Base-by-base conservation (phyloP, 1,139 yeast genomes). In the Yamadazyma aaseri region DNA sequence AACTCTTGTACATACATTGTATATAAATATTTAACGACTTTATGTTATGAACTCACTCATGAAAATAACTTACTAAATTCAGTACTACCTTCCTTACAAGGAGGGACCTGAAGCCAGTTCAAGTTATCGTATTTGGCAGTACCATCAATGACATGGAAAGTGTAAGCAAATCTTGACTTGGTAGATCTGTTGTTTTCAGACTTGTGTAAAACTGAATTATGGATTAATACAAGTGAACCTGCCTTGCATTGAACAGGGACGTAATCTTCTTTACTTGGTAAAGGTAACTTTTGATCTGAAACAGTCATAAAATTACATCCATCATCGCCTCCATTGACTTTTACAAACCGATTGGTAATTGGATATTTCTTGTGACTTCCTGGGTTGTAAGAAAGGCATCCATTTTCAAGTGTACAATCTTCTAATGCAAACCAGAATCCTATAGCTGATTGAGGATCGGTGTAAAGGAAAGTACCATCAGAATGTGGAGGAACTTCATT, bases 401-500 rank as follows among this genome's bases (percentile, higher is more conserved):
- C 95, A 53, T 85, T 85, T 6, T 61, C 63, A 5, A 55, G 44
- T 2, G 82, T 79, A 51, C 94, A 85, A 49, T 83, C 86, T 46
- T 85, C 89, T 44, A 85, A 60, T 1, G 95, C 92, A 50, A 79
- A 78, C 95, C 95, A 85, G 52, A 81, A 85, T 4, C 95, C 95
- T 27, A 84, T 56, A 0, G 92, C 89, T 2, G 79, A 62, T 35
- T 73, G 79, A 1, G 95, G 95, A 18, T 76, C 65, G 0, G 95
- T 85, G 56, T 67, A 85, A 23, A 85, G 63, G 47, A 85, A 85
- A 3, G 81, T 79, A 1, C 80, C 89, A 53, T 85, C 95, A 34
- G 81, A 84, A 50, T 85, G 95, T 1, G 85, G 70, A 2, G 94
- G 94, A 0, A 85, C 95, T 28, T 79, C 81, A 40, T 69, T 69